Evolutionary conservation across 2,329 filamentous ascomycete genomes (phyloP), one percentile per base, ranked within the genome.

Genomic region (Scedosporium aurantiacum): DNA sequence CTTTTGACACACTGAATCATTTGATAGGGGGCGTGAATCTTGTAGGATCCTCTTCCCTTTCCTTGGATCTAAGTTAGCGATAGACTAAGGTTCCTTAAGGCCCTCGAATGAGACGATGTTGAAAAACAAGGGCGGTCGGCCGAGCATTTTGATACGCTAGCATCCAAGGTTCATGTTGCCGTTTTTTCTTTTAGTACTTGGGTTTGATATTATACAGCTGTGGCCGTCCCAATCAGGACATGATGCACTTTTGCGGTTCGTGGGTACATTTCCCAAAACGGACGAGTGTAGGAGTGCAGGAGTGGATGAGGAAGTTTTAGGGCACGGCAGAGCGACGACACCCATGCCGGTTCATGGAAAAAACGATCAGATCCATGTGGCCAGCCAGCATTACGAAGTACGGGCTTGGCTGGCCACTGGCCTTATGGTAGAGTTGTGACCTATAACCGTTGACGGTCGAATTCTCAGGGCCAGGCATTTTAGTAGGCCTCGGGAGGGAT

Each of bases 221-320:
- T 32, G 32, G 41, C 58, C 47, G 47, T 60, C 58, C 58, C n/a
- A 16, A 60, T 60, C 45, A 8, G 58, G 58, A 60, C 27, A 32
- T 23, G 21, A 37, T 28, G 27, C 47, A 43, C n/a, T 18, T 60
- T 23, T 21, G 18, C 21, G 47, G 47, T 8, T 32, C 27, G n/a
- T 40, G 47, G 28, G 27, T 43, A 55, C 58, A 32, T 60, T 37
- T 25, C 58, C 58, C 8, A 60, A 60, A 55, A 23, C n/a, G 32
- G 47, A 18, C 47, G 16, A 57, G 54, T 32, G 25, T 23, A n/a
- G n/a, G n/a, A n/a, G n/a, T n/a, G n/a, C n/a, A 16, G 32, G 32
- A 37, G 27, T 47, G 32, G 41, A 60, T 54, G 58, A 55, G 58
- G 58, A 60, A 60, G 58, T 12, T 40, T 10, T 28, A 43, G 28